Evolutionary conservation across 345 rosid genomes (phyloP).

Genomic region (Corymbia maculata): DNA sequence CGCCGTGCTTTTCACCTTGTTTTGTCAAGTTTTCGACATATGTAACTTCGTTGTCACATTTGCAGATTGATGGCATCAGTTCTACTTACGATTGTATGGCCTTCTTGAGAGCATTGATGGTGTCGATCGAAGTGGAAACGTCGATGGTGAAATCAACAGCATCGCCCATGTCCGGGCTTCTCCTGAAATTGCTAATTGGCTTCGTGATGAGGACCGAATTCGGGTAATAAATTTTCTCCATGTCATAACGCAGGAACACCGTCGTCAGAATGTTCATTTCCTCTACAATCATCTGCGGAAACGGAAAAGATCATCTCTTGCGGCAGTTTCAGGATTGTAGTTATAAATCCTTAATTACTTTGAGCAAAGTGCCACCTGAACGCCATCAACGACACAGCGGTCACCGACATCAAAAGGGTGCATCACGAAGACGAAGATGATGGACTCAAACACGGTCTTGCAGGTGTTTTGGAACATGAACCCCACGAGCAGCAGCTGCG

Average conservation of each 20-base stretch:
- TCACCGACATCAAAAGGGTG: slow-evolving; percentile 87
- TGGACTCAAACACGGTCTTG: slow-evolving; percentile 72
- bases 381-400: slow-evolving; percentile 66
- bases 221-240: slow-evolving; percentile 75
- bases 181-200: slow-evolving; percentile 46
- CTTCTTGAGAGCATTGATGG: slow-evolving; percentile 40
- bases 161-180: slow-evolving; percentile 58
- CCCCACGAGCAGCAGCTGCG: slow-evolving; percentile 63
- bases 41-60: neutral
- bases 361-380: slow-evolving; percentile 33
- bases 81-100: slow-evolving; percentile 32
- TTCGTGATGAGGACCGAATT: slow-evolving; percentile 59
- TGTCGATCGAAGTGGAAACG: slow-evolving; percentile 31
- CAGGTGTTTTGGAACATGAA: slow-evolving; percentile 79
- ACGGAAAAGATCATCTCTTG: neutral
- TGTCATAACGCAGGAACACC: slow-evolving; percentile 63
- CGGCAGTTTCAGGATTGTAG: neutral
- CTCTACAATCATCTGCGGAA: slow-evolving; percentile 63
- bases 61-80: neutral
- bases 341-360: neutral
- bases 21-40: neutral
- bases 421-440: slow-evolving; percentile 73
- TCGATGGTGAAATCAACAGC: slow-evolving; percentile 35
- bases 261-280: slow-evolving; percentile 84
- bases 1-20: neutral